A percentile compares a stretch with the other conserved stretches of the same genome.
Evolutionary conservation across 2,329 filamentous ascomycete species (phyloP).

Genomic region (Drechmeria coniospora): DNA sequence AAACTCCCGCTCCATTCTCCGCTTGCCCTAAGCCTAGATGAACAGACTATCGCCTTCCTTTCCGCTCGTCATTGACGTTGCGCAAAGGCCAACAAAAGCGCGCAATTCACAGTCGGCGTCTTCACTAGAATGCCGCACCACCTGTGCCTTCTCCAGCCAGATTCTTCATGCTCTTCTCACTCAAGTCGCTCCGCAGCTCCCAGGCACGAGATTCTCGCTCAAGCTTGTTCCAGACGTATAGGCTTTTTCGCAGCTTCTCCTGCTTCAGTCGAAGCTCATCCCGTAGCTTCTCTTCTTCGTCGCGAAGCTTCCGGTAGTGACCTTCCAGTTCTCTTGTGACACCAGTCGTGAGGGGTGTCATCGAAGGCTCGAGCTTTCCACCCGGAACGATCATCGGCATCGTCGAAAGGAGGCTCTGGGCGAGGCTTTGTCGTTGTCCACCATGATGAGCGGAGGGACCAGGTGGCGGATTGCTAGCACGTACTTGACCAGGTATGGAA

Average conservation of each 20-base stretch:
- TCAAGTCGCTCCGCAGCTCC: conserved; percentile 40
- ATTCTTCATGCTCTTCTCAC: conserved; percentile 40
- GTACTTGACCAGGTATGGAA: conserved; percentile 24
- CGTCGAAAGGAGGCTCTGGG: conserved; percentile 34
- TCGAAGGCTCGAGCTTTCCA: conserved; percentile 35
- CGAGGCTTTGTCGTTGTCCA: conserved; percentile 27
- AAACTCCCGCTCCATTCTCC: too few relatives aligned
- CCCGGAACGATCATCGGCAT: conserved; percentile 37
- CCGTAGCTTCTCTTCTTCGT: conserved; percentile 42
- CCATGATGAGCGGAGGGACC: conserved; percentile 31
- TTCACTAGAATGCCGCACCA: conserved; percentile 36
- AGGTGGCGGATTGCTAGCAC: conserved; percentile 41
- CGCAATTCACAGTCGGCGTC: neutral
- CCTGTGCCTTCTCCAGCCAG: conserved; percentile 39
- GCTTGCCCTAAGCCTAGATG: too few relatives aligned
- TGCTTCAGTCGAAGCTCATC: conserved; percentile 37
- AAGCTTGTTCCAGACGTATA: conserved; percentile 37
- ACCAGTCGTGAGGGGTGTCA: conserved; percentile 27
- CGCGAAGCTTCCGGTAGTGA: conserved; percentile 37
- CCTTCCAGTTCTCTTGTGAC: conserved; percentile 37
- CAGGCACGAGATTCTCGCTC: conserved; percentile 38
- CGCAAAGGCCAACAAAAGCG: too few relatives aligned
- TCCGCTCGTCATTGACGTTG: too few relatives aligned
- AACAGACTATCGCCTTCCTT: too few relatives aligned
- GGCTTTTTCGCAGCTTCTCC: conserved; percentile 36